Evolutionary conservation across 495 filamentous ascomycete genomes (phyloP).

Genomic region (Trichocladium uniseriatum): DNA sequence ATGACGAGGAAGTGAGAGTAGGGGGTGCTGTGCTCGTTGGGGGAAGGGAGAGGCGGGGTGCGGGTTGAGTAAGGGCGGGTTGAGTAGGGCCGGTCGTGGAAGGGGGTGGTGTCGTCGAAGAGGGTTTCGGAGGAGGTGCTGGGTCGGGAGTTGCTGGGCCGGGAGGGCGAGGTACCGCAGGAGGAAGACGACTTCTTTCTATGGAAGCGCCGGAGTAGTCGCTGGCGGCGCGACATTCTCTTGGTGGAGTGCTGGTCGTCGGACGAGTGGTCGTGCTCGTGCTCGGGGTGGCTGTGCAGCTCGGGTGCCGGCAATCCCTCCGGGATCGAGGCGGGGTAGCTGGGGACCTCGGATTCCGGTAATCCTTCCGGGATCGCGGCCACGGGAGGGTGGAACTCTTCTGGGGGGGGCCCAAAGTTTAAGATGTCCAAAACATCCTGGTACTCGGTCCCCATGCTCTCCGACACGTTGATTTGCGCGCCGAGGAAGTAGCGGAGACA

Average conservation of each 20-base stretch:
- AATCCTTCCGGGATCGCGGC: no score
- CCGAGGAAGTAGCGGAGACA: conserved; percentile 42
- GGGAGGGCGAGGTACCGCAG: background rate
- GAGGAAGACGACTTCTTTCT: background rate
- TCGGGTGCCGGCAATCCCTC: background rate
- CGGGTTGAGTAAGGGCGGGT: no score
- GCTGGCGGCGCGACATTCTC: conserved; percentile 8
- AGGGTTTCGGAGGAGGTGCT: no score
- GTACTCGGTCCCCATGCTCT: conserved; percentile 36
- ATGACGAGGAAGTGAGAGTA: conserved; percentile 42
- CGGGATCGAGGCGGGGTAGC: background rate
- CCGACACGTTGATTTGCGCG: conserved; percentile 48
- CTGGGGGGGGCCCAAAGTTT: conserved; percentile 15
- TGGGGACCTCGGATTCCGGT: background rate
- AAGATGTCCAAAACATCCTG: conserved; percentile 44
- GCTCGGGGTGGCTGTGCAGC: background rate
- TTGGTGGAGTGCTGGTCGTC: background rate
- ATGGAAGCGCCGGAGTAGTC: conserved; percentile 19
- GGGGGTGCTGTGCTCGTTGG: conserved; percentile 23
- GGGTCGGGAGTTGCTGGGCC: no score
- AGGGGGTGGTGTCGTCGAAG: no score
- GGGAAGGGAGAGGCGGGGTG: background rate
- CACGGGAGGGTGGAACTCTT: background rate
- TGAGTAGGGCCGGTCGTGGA: no score
- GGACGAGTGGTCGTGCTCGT: background rate